Conservation (phyloP, 2,329 filamentous ascomycete species). For the Cryphonectria radicalis region DNA sequence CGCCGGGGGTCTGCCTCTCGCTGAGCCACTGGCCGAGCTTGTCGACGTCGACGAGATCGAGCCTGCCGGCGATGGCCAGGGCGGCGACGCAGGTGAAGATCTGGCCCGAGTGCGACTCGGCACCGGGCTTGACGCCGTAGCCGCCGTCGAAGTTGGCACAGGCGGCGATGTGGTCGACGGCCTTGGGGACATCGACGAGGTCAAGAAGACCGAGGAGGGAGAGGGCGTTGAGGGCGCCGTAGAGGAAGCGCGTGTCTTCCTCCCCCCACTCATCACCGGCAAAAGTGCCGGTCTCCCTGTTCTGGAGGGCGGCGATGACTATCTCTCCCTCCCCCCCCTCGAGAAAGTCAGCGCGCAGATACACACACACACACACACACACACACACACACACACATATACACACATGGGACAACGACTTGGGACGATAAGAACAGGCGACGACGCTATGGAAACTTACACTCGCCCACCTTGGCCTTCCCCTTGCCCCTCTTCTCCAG, state of each 20-base stretch:
- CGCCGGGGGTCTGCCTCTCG: conserved; percentile 84
- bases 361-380: no score
- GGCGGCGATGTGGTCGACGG: conserved; percentile 75
- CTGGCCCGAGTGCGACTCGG: conserved; percentile 93
- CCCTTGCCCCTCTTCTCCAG: conserved; percentile 74
- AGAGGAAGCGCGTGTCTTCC: conserved; percentile 92
- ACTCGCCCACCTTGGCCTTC: conserved; percentile 75
- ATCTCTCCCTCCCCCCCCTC: no score
- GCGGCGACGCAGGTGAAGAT: conserved; percentile 94
- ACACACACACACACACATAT: no score
- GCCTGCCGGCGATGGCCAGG: conserved; percentile 77
- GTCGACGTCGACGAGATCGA: conserved; percentile 83
- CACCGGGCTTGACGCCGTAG: conserved; percentile 86
- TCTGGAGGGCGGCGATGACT: conserved; percentile 84
- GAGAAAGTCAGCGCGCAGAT: no score
- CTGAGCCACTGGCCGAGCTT: conserved; percentile 88
- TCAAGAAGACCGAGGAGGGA: conserved; percentile 78
- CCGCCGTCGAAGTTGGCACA: conserved; percentile 95
- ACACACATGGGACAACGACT: no score
- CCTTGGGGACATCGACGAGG: conserved; percentile 77
- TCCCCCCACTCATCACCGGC: conserved; percentile 96
- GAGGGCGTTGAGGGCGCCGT: conserved; percentile 85
- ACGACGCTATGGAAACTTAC: conserved; percentile 55
- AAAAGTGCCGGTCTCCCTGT: conserved; percentile 82
- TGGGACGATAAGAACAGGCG: no score